Base-by-base conservation (phyloP, 2,329 filamentous ascomycete genomes). In the Aspergillus transmontanensis region DNA sequence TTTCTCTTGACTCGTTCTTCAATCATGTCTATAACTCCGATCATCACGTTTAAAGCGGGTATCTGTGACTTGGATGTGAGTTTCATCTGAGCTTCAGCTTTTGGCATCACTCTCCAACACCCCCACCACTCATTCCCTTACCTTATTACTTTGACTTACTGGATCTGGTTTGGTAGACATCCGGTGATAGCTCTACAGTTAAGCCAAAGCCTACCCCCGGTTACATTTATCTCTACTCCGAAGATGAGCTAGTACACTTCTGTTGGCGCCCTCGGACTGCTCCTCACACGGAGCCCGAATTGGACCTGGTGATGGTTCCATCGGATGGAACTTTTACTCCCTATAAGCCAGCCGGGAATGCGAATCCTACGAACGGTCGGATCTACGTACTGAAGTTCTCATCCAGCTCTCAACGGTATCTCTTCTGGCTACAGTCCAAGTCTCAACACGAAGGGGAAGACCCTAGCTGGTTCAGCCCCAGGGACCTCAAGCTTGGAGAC, bases 341-440 rank as follows among this genome's bases (percentile, higher is more conserved):
- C 9, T 95, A 96, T 80, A 86, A 91, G 68, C 82, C 85, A 1
- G 82, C 84, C 19, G 81, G 86, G 62, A 87, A 91, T 74, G 90
- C 90, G 53, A 84, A 82, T 6, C 84, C 85, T 21, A 88, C 86
- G 19, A 93, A 96, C 75, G 96, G 94, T 69, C 92, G 95, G 72
- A 89, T 99, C 77, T 97, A 94, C 77, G 89, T 91, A 62, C 88
- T 99, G 74, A 97, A 96, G 79, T 99, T 99, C 82, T 87, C 86
- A 34, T 97, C 94, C 14, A 97, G 93, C 66, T 95, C 93, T 63
- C 90, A 96, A 79, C 89, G 94, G 73, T 86, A 98, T 80, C 85
- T 97, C 64, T 99, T 98, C 83, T 99, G 94, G 94, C 84, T 99
- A 74, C 95, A 99, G 81, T 95, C 93, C 34, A 94, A 94, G 80